A percentile compares a stretch with the other conserved stretches of the same genome.
phyloP scores from a whole-genome alignment of 345 rosid genomes.

The Syzygium jambos region DNA sequence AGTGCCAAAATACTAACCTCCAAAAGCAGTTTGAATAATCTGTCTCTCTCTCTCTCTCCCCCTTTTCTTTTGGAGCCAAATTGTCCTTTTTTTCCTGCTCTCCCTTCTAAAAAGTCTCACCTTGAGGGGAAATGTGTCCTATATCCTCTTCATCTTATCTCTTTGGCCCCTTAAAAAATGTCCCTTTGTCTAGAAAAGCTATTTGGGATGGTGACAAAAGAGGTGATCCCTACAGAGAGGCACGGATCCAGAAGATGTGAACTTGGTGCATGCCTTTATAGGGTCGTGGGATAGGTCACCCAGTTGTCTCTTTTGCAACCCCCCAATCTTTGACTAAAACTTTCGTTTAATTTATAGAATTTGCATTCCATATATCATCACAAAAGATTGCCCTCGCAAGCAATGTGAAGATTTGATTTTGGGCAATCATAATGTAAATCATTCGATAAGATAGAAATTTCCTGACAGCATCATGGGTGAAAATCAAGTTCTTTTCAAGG shows the following conservation, averaged over 20 bases:
- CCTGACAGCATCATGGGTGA: too few relatives aligned
- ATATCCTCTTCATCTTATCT: background rate
- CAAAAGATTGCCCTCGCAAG: background rate
- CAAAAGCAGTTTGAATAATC: background rate
- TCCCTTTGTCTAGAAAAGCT: constrained; percentile 2
- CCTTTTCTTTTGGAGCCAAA: background rate
- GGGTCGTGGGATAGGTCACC: background rate
- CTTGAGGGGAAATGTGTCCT: background rate
- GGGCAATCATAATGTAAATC: background rate
- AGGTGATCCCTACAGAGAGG: background rate
- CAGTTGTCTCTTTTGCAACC: background rate
- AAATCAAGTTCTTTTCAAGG: background rate
- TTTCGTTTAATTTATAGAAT: background rate
- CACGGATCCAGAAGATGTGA: constrained; percentile 4
- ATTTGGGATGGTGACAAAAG: constrained; percentile 20
- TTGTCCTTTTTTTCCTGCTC: background rate
- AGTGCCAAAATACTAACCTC: background rate
- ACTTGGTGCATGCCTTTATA: background rate
- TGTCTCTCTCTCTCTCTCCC: background rate
- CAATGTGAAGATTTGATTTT: fast-evolving
- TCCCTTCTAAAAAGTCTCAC: constrained; percentile 17
- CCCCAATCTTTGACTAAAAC: background rate
- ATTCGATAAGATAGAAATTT: background rate
- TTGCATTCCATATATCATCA: background rate
- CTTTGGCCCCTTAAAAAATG: background rate